Base-by-base conservation (phyloP, 768 basidiomycete genomes). In the Grammothele lineata region DNA sequence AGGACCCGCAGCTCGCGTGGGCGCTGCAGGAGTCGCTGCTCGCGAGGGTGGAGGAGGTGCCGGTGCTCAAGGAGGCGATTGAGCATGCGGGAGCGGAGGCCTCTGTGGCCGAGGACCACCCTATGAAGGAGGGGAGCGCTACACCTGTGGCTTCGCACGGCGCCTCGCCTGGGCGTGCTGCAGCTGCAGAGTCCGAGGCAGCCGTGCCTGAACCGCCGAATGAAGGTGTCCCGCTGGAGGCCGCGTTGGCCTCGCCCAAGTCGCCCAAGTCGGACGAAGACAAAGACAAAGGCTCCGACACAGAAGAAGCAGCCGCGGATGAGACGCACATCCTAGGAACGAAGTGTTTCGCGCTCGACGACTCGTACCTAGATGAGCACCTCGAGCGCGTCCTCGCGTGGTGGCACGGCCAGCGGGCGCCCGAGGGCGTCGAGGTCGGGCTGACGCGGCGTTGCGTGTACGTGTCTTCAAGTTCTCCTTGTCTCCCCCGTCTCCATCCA, bases 391-490 rank as follows among this genome's bases (percentile, higher is more conserved):
- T 84, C 0, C 62, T 92, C 2, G 62, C 72, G 40, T 93, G 86
- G 80, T 95, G 92, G 92, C 66, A 74, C 47, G 88, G 90, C 1
- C 55, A 71, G 43, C 73, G 92, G 33, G 68, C 72, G 24, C 80
- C 92, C 0, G 62, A 65, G n/a, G 92, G 92, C 1, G 92, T 93
- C 0, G 71, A 73, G 2, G 24, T 83, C 18, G 66, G 74, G 36
- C 70, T 85, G 41, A 68, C 82, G 3, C 57, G 71, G 45, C 73
- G 90, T 40, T 92, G 91, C 73, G 68, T 68, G 81, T 90, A 62
- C 67, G 84, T 75, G n/a, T 7, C 14, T 30, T 15, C 19, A 38
- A 18, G 37, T 10, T 43, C 1, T 38, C 4, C 6, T 30, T 18
- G 1, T 24, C 1, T 19, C 17, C 17, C n/a, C 15, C 3, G 10